phyloP scores from a whole-genome alignment of 208 protist species.

The Trypanosoma theileri region DNA sequence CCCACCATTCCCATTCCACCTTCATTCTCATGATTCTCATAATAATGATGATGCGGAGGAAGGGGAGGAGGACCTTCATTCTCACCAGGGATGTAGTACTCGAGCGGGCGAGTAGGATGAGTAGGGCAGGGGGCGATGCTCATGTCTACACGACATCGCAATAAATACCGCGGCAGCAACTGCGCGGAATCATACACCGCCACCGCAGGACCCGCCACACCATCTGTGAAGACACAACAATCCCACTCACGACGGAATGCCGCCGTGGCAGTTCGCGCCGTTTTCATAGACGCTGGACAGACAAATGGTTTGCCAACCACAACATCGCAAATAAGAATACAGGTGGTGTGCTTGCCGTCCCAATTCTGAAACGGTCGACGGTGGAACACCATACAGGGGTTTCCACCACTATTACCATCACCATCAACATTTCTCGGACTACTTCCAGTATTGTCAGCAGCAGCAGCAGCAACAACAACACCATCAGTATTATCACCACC shows the following conservation, averaged over 20 bases:
- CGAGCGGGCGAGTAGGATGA: constrained; percentile 57
- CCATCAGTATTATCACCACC: too few species aligned
- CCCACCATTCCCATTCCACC: constrained; percentile 11
- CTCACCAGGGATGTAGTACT: constrained; percentile 58
- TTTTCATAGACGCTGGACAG: constrained; percentile 25
- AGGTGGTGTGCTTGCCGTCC: constrained; percentile 32
- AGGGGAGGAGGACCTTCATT: too few species aligned
- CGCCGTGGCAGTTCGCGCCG: constrained; percentile 26
- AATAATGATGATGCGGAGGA: too few species aligned
- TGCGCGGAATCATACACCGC: constrained; percentile 59
- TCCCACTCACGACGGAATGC: constrained; percentile 51
- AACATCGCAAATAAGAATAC: constrained; percentile 72
- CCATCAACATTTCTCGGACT: not conserved
- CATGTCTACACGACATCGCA: constrained; percentile 66
- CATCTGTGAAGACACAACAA: constrained; percentile 50
- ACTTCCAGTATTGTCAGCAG: too few species aligned
- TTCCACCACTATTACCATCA: not conserved
- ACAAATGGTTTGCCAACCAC: constrained; percentile 47
- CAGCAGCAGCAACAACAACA: too few species aligned
- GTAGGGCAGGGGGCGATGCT: constrained; percentile 52
- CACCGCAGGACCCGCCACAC: constrained; percentile 35
- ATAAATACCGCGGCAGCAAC: constrained; percentile 56
- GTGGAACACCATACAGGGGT: constrained; percentile 41
- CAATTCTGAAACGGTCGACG: constrained; percentile 56
- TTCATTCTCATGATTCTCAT: too few species aligned